Conservation (phyloP, 495 filamentous ascomycete species). For the Penicillium robsamsonii region DNA sequence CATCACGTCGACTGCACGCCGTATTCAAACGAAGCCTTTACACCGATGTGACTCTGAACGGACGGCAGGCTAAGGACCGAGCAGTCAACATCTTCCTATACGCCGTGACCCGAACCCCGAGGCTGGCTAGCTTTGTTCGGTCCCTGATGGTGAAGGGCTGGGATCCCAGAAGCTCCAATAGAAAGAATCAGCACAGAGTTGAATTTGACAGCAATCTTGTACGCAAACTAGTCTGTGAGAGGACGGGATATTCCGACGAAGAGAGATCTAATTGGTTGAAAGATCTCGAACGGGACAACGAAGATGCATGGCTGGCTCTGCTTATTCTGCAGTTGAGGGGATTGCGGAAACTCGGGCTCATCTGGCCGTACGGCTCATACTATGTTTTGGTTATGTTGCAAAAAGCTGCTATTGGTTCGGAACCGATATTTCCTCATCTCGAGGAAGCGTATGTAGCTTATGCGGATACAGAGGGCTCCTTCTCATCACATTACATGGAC, state of each 20-base stretch:
- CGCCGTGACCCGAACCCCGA: not conserved
- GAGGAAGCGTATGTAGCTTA: not conserved
- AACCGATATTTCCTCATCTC: not conserved
- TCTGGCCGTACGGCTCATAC: not conserved
- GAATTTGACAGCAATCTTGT: not conserved
- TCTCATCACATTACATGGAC: not conserved
- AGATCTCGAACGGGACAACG: not conserved
- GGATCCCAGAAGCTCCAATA: no score
- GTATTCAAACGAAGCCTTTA: not conserved
- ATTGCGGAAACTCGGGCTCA: not conserved
- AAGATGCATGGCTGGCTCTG: not conserved
- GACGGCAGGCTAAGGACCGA: not conserved
- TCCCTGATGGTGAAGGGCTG: not conserved
- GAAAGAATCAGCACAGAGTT: no score
- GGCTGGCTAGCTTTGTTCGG: not conserved
- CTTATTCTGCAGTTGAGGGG: not conserved
- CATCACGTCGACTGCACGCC: not conserved
- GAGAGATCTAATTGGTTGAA: not conserved
- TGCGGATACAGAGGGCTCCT: not conserved
- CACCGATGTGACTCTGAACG: not conserved
- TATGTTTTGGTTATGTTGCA: not conserved
- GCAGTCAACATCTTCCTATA: not conserved
- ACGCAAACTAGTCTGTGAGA: not conserved
- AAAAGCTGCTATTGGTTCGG: not conserved
- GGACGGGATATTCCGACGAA: not conserved